Evolutionary conservation across 176 grass and related monocot species (phyloP).

Genomic region (Leersia perrieri): DNA sequence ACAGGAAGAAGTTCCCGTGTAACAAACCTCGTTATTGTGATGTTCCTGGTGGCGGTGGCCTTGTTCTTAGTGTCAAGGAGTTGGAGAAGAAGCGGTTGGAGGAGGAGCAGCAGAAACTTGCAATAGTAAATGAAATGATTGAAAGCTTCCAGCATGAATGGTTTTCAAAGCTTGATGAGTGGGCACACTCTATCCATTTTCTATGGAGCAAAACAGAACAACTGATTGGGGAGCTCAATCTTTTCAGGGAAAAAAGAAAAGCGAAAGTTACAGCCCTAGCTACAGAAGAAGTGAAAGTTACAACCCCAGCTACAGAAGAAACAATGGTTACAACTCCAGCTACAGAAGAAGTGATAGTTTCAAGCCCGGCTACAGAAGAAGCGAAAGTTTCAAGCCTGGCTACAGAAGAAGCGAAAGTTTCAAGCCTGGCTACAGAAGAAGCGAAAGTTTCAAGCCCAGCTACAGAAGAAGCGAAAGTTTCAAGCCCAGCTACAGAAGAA

Average conservation of each 20-base stretch:
- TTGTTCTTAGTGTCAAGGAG: conserved; percentile 66
- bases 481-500: conserved; percentile 37
- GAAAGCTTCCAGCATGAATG: conserved; percentile 47
- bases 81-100: conserved; percentile 54
- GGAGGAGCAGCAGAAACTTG: conserved; percentile 42
- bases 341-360: conserved; percentile 35
- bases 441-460: conserved; percentile 8
- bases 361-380: conserved; percentile 34
- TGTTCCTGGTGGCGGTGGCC: conserved; percentile 55
- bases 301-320: conserved; percentile 34
- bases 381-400: conserved; percentile 10
- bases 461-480: conserved; percentile 39
- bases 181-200: neutral
- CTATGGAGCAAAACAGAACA: conserved; percentile 21
- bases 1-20: conserved; percentile 68
- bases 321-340: conserved; percentile 5
- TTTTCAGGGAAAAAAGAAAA: conserved; percentile 51
- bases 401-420: conserved; percentile 39
- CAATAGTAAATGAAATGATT: conserved; percentile 33
- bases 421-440: conserved; percentile 35
- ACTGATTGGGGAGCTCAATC: conserved; percentile 26
- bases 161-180: conserved; percentile 39
- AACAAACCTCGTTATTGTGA: conserved; percentile 51
- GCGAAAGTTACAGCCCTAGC: conserved; percentile 25
- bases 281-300: conserved; percentile 24